Evolutionary conservation across 441 rosid species (phyloP).

Genomic region (Macaranga tanarius): DNA sequence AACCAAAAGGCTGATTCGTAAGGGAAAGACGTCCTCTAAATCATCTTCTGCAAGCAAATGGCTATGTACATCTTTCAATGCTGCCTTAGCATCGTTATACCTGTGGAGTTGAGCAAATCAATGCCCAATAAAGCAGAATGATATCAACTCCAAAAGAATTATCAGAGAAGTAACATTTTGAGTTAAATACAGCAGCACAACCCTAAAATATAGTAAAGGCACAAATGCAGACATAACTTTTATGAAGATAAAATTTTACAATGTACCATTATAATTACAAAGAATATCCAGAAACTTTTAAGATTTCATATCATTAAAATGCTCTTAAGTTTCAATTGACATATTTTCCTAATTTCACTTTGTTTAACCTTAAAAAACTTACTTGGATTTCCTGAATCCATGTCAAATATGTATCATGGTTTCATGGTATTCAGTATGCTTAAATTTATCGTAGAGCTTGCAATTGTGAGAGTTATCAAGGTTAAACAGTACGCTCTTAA

Average conservation of each 20-base stretch:
- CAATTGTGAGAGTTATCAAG: too few relatives aligned
- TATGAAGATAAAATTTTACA: background rate
- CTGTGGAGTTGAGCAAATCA: constrained; percentile 37
- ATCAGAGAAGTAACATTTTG: background rate
- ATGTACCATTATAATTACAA: background rate
- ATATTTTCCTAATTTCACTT: background rate
- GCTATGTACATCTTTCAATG: constrained; percentile 45
- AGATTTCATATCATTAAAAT: background rate
- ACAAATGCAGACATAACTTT: background rate
- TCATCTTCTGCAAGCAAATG: constrained; percentile 64
- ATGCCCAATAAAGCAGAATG: constrained; percentile 7
- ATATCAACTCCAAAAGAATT: background rate
- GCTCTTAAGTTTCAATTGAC: background rate
- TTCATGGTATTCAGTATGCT: too few relatives aligned
- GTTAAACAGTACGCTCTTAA: too few relatives aligned
- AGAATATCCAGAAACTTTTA: background rate
- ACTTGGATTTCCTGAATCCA: background rate
- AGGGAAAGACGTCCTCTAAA: constrained; percentile 72
- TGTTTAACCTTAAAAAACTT: too few relatives aligned
- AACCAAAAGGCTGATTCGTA: constrained; percentile 78
- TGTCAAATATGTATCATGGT: too few relatives aligned
- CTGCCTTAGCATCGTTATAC: constrained; percentile 66
- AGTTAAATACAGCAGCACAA: background rate
- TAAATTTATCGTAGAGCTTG: too few relatives aligned
- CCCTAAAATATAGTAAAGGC: background rate